Conservation (phyloP, 495 filamentous ascomycete species). For the Trichoderma virens region DNA sequence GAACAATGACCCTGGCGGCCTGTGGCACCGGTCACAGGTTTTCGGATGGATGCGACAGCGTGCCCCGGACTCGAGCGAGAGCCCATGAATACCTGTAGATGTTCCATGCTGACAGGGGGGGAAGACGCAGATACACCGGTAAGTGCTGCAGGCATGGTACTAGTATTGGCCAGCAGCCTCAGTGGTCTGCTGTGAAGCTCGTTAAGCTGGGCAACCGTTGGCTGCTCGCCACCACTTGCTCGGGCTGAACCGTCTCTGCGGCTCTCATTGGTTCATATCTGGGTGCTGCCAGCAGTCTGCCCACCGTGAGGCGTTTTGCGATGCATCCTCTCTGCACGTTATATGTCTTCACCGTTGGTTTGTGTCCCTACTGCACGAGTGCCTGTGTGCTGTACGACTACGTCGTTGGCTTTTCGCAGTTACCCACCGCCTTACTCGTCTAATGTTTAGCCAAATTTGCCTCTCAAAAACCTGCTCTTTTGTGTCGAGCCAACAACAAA, state of each 20-base stretch:
- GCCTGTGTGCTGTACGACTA: no score
- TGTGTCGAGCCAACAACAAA: neutral
- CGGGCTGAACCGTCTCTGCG: neutral
- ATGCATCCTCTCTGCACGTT: neutral
- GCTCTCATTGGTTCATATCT: neutral
- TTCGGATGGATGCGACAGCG: conserved; percentile 1
- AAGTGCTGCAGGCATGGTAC: neutral
- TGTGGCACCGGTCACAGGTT: conserved; percentile 6
- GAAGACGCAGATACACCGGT: neutral
- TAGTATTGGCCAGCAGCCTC: neutral
- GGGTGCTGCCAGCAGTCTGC: neutral
- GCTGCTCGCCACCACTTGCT: neutral
- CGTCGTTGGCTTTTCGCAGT: neutral
- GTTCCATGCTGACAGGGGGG: neutral
- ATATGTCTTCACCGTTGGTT: neutral
- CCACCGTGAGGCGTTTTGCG: neutral
- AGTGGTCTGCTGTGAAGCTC: neutral
- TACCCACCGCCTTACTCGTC: neutral
- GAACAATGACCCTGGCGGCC: neutral
- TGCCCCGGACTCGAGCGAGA: conserved; percentile 9
- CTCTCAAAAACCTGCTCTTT: neutral
- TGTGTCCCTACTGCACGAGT: neutral
- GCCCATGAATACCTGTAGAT: neutral
- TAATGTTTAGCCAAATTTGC: neutral
- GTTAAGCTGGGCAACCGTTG: neutral